Base-by-base conservation (phyloP, 495 filamentous ascomycete genomes). In the Stereocaulon alpinum region DNA sequence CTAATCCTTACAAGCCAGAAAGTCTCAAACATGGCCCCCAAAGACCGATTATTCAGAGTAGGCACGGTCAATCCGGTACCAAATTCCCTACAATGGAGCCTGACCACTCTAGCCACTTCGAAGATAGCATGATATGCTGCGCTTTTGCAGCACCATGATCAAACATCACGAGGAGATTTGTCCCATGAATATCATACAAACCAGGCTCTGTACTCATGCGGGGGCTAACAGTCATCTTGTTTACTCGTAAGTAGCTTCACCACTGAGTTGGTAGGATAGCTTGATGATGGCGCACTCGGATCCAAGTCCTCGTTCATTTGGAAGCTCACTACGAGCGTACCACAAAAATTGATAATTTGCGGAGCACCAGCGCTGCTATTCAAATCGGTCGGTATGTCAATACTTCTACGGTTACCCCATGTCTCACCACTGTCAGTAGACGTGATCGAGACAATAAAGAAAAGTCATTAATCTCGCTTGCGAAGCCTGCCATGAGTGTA, bases 221-320 rank as follows among this genome's bases (percentile, higher is more conserved):
- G 12, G 47, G 60, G 45, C 70, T 66, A 1, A 72, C 69, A 0
- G 68, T 70, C 3, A 78, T 69, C 60, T 77, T 70, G 29, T 64
- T 63, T 62, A 58, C 71, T 76, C 0, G 70, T 72, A 32, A 78
- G 47, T 18, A 77, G 59, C 61, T 73, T 66, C 29, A 27, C 63
- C 29, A 67, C 61, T 50, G 57, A 67, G 24, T 67, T 64, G 0
- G 47, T 44, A 20, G 59, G 59, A 29, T 64, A 54, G 27, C 48
- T 44, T 2, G 4, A 9, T 3, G 43, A 50, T 20, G 45, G 54
- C 24, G 50, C 32, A 27, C 22, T 30, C 55, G 59, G 7, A 43
- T 15, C 30, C 15, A 56, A 57, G 60, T 78, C 77, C 60, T 81
- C 78, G 52, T 81, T 73, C 14, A 77, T 81, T 71, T 76, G 73